These are phyloP conservation scores for Annona squamosa DNA, from an alignment of 164 flowering plant species.

Conservation along the genomic window DNA sequence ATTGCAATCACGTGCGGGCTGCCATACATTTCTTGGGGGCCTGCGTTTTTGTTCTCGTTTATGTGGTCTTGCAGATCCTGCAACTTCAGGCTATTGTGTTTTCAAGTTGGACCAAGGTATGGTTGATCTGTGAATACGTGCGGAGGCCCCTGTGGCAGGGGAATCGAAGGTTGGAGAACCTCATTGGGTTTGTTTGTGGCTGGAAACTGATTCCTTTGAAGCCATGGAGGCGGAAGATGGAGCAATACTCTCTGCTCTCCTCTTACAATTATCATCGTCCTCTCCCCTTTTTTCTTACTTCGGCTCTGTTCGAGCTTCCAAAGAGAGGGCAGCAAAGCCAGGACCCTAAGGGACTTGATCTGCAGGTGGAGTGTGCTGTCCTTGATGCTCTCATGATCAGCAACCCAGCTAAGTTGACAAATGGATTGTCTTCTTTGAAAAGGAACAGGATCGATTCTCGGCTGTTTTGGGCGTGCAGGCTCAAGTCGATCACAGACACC, in stretches of 20 bases:
- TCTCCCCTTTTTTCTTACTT: neutral
- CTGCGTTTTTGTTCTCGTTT: neutral
- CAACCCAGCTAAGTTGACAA: neutral
- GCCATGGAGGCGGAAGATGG: neutral
- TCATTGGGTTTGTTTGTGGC: neutral
- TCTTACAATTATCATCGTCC: neutral
- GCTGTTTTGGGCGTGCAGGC: neutral
- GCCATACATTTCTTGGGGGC: neutral
- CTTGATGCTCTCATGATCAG: neutral
- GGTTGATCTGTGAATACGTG: neutral
- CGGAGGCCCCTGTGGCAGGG: neutral
- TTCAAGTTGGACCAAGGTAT: neutral
- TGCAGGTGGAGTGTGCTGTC: neutral
- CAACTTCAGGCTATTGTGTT: neutral
- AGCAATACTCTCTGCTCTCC: neutral
- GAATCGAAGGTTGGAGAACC: neutral
- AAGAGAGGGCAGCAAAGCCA: neutral
- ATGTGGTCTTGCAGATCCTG: neutral
- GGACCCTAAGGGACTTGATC: neutral
- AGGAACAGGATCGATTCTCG: neutral
- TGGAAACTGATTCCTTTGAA: neutral
- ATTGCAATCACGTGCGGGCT: neutral
- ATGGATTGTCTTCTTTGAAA: neutral
- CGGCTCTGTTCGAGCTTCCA: neutral
- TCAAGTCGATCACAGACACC: neutral